A percentile compares a stretch with the other conserved stretches of the same genome.
phyloP scores from a whole-genome alignment of 208 protist genomes.

The Wallacemonas sp. region DNA sequence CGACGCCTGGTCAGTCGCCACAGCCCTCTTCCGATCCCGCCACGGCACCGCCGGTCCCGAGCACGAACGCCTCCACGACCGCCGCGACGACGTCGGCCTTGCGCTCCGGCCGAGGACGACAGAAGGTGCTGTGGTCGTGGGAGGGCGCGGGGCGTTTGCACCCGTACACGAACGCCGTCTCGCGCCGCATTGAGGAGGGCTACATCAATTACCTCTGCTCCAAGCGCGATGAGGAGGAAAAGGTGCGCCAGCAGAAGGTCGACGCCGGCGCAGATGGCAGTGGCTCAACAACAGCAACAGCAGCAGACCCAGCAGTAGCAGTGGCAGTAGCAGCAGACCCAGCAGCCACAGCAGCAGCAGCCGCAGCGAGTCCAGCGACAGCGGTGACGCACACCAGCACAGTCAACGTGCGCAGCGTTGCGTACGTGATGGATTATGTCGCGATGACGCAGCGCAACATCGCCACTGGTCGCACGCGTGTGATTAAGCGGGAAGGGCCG shows the following conservation, averaged over 20 bases:
- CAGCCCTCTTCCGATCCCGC: too few species aligned
- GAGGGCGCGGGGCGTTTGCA: constrained; percentile 4
- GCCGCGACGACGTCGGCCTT: neutral
- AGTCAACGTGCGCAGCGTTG: neutral
- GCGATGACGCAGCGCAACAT: constrained; percentile 18
- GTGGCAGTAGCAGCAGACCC: neutral
- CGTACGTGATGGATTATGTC: constrained; percentile 15
- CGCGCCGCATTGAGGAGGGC: constrained; percentile 8
- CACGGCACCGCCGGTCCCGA: too few species aligned
- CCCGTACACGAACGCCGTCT: constrained; percentile 7
- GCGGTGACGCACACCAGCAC: neutral
- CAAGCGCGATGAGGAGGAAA: constrained; percentile 1
- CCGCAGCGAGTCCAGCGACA: neutral
- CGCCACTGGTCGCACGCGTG: neutral
- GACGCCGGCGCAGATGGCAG: neutral
- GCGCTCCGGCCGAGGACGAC: neutral
- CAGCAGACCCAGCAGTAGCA: neutral
- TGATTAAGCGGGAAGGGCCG: constrained; percentile 2
- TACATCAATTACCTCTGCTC: constrained; percentile 11
- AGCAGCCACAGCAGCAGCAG: neutral
- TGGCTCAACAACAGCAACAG: neutral
- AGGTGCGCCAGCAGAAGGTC: too few species aligned
- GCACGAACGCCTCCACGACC: neutral
- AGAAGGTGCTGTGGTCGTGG: constrained; percentile 11
- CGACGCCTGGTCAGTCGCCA: too few species aligned